Evolutionary conservation across 148 eudicot species (phyloP), one percentile per base, ranked within the genome.

Genomic region (Drosera capensis): DNA sequence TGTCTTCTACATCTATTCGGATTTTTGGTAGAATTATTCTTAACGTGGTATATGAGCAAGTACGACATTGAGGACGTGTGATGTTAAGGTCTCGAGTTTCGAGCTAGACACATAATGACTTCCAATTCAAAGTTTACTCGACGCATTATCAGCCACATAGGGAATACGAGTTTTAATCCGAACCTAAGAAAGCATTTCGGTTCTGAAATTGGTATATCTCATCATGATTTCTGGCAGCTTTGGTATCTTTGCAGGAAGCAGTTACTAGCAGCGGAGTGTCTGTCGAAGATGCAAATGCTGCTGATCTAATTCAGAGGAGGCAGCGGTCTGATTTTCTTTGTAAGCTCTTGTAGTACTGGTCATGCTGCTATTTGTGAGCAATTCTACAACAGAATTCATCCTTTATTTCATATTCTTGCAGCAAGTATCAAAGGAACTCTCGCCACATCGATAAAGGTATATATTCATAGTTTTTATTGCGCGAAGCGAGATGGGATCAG

Each of bases 241-340:
- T 70, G 57, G 41, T 64, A 59, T 67, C 54, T 67, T 62, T 52
- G 12, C 72, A 90, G 99, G 84, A 57, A 63, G 40, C 74, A 46
- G 63, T 78, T 28, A 56, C 71, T 46, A 75, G 85, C 71, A 69
- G 75, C 17, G 60, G 73, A 55, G 47, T 75, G 23, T 67, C 65
- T 18, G 39, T 68, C 26, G 78, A 73, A 51, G 71, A 68, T 40
- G 95, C 95, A 45, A 56, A 76, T 68, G 99, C 95, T 57, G 95
- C 99, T 63, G 97, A 90, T 52, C 52, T 90, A 39, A 80, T 75
- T 58, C 85, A 90, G 53, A 78, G 94, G 37, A 59, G 80, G 44
- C 99, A 90, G 61, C 84, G 99, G 23, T 85, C 95, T 3, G 95
- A 81, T 24, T 85, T 90, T 59, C 82, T 69, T 31, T 73, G 99